Base-by-base conservation (phyloP, 495 filamentous ascomycete genomes). In the Penicillium bovifimosum region DNA sequence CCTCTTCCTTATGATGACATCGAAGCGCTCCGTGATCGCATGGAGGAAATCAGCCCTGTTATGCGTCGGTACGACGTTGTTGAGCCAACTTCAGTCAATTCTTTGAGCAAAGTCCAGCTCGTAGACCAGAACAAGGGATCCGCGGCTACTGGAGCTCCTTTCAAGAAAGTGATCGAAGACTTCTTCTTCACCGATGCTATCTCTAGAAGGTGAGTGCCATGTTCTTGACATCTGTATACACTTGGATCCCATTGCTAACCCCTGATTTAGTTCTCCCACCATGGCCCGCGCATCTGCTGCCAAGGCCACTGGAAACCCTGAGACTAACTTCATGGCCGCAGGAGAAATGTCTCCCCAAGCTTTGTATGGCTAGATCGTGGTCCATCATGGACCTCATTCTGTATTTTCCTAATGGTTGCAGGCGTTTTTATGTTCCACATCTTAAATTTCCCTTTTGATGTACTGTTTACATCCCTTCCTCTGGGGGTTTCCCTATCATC, bases 121-220 rank as follows among this genome's bases (percentile, higher is more conserved):
- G 86, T 95, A 42, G 95, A 96, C 61, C 88, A 93, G 65, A 96
- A 98, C 76, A 96, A 90, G 80, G 91, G 89, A 9, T 64, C 79
- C 13, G 85, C 89, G 66, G 47, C 80, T 4, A 86, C 71, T 10
- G 81, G 79, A 2, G 69, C 77, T 62, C 83, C 86, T 3, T 78
- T 98, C 65, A 87, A 81, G 75, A 87, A 84, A 72, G 83, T 86
- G 26, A 87, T 98, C 56, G 82, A 96, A 59, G 88, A 98, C 69
- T 98, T 97, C 71, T 98, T 87, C 74, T 96, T 98, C 67, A 98
- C 93, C 54, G 93, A 98, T 69, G 80, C 84, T 17, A 96, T 98
- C 64, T 93, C 89, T 9, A 85, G 95, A 77, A 95, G 89, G 90
- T 91, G 72, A 64, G 81, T 65, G 16, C 17, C 35, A 26, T 32